Conservation (phyloP, 805 yeast species). For the Ogataea sp. region DNA sequence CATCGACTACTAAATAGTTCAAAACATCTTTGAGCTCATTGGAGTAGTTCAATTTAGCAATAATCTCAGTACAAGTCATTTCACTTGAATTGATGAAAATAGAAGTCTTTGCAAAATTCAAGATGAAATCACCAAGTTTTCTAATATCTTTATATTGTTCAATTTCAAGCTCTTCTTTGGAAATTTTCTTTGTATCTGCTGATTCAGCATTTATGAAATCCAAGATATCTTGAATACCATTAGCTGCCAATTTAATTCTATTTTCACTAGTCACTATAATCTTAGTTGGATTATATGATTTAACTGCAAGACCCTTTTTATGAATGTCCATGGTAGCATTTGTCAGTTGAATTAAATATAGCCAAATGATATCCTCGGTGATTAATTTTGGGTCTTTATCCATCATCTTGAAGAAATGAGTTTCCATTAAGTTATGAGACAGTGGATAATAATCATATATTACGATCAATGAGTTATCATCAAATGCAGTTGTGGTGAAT, state of each 20-base stretch:
- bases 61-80: conserved; percentile 11
- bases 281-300: conserved; percentile 56
- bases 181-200: neutral
- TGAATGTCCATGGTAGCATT: conserved; percentile 66
- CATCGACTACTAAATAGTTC: conserved; percentile 24
- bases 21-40: conserved; percentile 38
- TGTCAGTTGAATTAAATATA: conserved; percentile 64
- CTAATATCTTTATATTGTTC: conserved; percentile 49
- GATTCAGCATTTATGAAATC: conserved; percentile 15
- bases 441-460: conserved; percentile 84
- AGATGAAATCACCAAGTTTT: conserved; percentile 51
- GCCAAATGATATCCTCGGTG: conserved; percentile 67
- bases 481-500: conserved; percentile 81
- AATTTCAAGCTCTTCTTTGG: conserved; percentile 12
- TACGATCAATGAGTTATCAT: conserved; percentile 65
- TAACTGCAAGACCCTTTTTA: conserved; percentile 51
- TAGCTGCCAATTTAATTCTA: conserved; percentile 61
- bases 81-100: conserved; percentile 13
- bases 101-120: conserved; percentile 40
- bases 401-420: conserved; percentile 43
- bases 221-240: conserved; percentile 66
- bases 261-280: conserved; percentile 66
- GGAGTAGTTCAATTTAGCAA: conserved; percentile 29
- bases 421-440: conserved; percentile 61
- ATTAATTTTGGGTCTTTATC: conserved; percentile 37